A percentile compares a stretch with the other conserved stretches of the same genome.
Conservation (phyloP, 805 yeast species). For the Saccharomycopsis olivae region DNA sequence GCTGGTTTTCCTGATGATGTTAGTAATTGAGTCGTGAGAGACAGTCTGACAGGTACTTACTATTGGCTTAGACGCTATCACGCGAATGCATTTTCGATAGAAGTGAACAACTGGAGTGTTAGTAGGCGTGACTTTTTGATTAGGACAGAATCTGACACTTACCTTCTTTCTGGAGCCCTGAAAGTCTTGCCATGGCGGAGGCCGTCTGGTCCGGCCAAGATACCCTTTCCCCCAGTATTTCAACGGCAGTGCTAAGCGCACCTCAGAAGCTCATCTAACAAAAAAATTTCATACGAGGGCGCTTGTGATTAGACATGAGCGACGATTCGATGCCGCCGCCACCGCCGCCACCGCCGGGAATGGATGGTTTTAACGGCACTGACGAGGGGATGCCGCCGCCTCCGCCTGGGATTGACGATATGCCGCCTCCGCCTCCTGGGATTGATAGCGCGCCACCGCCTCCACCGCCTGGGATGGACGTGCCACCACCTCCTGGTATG, state of each 20-base stretch:
- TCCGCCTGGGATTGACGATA: neutral
- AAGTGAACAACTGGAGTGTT: conserved; percentile 15
- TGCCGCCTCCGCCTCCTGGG: conserved; percentile 19
- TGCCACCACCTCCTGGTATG: conserved; percentile 3
- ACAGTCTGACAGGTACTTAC: too few relatives aligned
- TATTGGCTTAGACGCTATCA: conserved; percentile 15
- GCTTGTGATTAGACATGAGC: too few relatives aligned
- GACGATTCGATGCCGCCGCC: too few relatives aligned
- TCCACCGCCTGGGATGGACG: conserved; percentile 19
- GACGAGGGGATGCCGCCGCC: neutral
- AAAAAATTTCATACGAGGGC: too few relatives aligned
- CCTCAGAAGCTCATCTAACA: too few relatives aligned
- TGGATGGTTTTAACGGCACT: too few relatives aligned
- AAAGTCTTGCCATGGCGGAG: conserved; percentile 17
- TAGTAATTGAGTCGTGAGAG: neutral
- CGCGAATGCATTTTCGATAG: conserved; percentile 16
- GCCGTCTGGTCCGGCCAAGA: too few relatives aligned
- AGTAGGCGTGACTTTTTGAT: too few relatives aligned
- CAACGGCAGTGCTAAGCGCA: too few relatives aligned
- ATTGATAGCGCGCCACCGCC: conserved; percentile 22
- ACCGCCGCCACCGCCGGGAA: too few relatives aligned
- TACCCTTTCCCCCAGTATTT: too few relatives aligned
- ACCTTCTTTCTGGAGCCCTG: conserved; percentile 19
- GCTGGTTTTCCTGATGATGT: conserved; percentile 9
- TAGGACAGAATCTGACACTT: conserved; percentile 4